These are phyloP conservation scores for Eragrostis curvula DNA, from an alignment of 176 grass and related monocot species.

Conservation along the genomic window DNA sequence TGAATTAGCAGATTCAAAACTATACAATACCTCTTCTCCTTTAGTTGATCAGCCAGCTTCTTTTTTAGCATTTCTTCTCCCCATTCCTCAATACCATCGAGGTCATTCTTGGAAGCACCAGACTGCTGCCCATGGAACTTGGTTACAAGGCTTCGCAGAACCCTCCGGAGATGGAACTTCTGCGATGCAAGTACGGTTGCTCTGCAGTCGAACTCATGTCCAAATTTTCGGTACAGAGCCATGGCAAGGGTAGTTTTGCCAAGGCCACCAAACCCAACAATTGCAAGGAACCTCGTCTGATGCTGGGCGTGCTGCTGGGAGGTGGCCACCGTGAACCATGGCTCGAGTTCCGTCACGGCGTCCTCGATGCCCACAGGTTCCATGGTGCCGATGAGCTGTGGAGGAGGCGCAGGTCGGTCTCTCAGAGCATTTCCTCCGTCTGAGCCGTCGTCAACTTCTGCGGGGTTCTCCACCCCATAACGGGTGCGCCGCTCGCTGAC, in stretches of 20 bases:
- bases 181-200: neutral
- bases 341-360: neutral
- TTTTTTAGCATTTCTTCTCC: no score
- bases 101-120: neutral
- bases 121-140: slow-evolving; percentile 14
- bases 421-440: fast-evolving
- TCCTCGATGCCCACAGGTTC: neutral
- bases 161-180: neutral
- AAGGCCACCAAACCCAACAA: slow-evolving; percentile 21
- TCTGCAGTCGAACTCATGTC: neutral
- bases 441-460: no score
- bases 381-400: neutral
- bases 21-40: neutral
- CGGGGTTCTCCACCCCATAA: neutral
- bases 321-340: neutral
- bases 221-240: slow-evolving; percentile 1
- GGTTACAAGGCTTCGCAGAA: slow-evolving; percentile 17
- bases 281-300: neutral
- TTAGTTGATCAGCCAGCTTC: neutral
- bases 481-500: neutral
- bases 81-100: no score
- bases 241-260: slow-evolving; percentile 19
- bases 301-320: neutral
- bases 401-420: neutral
- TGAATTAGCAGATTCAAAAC: no score